These are phyloP conservation scores for Podaxis pistillaris DNA, from an alignment of 768 basidiomycete genomes.

Conservation along the genomic window DNA sequence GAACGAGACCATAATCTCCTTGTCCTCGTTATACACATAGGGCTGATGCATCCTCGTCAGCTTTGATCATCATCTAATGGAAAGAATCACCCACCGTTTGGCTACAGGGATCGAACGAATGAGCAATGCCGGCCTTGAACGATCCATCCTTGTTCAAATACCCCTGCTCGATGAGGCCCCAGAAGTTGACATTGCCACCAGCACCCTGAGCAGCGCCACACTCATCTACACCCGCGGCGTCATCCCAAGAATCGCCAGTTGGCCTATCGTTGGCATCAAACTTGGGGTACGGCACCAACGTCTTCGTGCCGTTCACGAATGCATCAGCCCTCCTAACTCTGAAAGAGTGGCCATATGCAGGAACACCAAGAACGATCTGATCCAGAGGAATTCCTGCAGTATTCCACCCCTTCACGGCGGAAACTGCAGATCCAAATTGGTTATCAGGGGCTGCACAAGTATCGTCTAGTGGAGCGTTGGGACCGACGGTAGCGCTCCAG, in stretches of 20 bases:
- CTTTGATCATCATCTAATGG: background rate
- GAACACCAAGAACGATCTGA: conserved; percentile 76
- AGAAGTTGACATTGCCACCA: conserved; percentile 62
- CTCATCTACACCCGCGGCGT: conserved; percentile 45
- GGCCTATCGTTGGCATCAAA: conserved; percentile 54
- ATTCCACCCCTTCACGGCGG: conserved; percentile 72
- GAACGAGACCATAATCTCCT: conserved; percentile 47
- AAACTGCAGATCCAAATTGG: conserved; percentile 72
- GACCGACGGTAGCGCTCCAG: conserved; percentile 67
- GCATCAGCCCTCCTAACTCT: conserved; percentile 46
- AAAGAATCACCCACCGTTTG: conserved; percentile 55
- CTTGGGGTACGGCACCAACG: conserved; percentile 46
- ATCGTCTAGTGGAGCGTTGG: conserved; percentile 88
- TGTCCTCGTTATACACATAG: conserved; percentile 41
- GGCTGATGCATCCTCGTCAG: conserved; percentile 27
- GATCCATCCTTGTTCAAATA: conserved; percentile 51
- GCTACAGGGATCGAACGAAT: conserved; percentile 63
- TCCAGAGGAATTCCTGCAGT: conserved; percentile 70
- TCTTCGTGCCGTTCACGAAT: conserved; percentile 35
- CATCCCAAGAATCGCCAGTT: conserved; percentile 64
- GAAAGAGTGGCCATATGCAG: conserved; percentile 83
- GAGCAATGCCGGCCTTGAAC: conserved; percentile 46
- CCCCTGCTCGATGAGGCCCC: conserved; percentile 57
- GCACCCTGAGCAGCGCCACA: conserved; percentile 53
- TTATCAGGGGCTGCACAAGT: conserved; percentile 60